Evolutionary conservation across 805 yeast species (phyloP).

Genomic region (Pichia cephalocereana): DNA sequence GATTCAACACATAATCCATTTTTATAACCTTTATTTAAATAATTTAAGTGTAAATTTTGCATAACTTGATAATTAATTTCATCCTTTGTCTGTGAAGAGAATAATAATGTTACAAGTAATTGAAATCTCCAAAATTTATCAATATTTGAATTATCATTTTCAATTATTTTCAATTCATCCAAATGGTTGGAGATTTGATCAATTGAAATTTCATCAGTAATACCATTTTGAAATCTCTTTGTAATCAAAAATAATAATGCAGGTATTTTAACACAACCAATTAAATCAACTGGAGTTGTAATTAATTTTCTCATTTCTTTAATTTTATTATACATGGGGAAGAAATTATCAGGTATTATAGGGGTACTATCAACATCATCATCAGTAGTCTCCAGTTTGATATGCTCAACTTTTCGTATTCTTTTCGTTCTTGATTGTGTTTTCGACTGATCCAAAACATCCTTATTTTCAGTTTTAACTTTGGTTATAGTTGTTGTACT

Average conservation of each 20-base stretch:
- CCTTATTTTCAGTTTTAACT: constrained; percentile 4
- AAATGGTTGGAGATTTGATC: constrained; percentile 3
- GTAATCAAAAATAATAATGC: constrained; percentile 29
- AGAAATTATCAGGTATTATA: constrained; percentile 33
- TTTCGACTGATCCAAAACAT: background rate
- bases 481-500: background rate
- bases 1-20: constrained; percentile 55
- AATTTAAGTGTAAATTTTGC: constrained; percentile 46
- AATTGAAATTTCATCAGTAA: constrained; percentile 1
- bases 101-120: constrained; percentile 69
- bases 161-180: background rate
- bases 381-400: constrained; percentile 3
- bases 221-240: constrained; percentile 8
- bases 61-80: constrained; percentile 74
- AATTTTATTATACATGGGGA: constrained; percentile 47
- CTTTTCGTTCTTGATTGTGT: background rate
- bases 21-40: constrained; percentile 25
- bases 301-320: constrained; percentile 57
- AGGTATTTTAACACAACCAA: constrained; percentile 71
- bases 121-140: constrained; percentile 55
- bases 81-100: constrained; percentile 88
- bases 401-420: constrained; percentile 5
- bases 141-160: constrained; percentile 4
- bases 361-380: no score
- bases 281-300: constrained; percentile 77